Evolutionary conservation across 768 basidiomycete genomes (phyloP), one percentile per base, ranked within the genome.

Genomic region (Butyriboletus loyo): DNA sequence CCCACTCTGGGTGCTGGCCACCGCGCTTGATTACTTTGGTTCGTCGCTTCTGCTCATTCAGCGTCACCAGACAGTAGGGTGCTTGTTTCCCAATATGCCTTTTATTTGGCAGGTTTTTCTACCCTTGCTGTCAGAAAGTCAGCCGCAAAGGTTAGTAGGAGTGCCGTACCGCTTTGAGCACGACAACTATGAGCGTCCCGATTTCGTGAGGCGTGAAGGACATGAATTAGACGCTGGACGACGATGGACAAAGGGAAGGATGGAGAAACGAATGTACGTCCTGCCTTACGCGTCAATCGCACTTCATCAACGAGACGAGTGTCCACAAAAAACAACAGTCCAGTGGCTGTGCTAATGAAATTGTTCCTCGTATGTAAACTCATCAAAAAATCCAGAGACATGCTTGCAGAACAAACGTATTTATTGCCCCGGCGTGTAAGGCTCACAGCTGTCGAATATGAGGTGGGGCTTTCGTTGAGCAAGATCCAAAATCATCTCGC

Each of bases 1-100:
- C 97, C 95, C 97, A 99, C 72, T 93, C 93, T 6, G 97, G 97
- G 69, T 97, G 94, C 68, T 99, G 97, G 17, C 97, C 97, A 45
- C 97, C 97, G 28, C 92, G 87, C 67, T 91, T 95, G 68, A 98
- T 87, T n/a, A 92, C 85, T 68, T 88, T 92, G 5, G 96, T 98
- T 46, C 90, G 80, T 53, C 86, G 83, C 64, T 86, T 94, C 70
- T 94, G 87, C 45, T 85, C 84, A 65, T 91, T 87, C 47, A 94
- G 75, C 4, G 78, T 75, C 24, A 96, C 80, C 22, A 84, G 73
- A 60, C 93, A 97, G 71, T 96, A 99, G 0, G 97, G 97, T 69
- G 98, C 94, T 71, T 98, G 97, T 73, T 99, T 99, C 59, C 91
- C 91, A 42, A 93, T 95, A 68, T 92, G 87, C 60, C 87, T 78